These are phyloP conservation scores for Epichloe uncinata DNA, from an alignment of 2,329 filamentous ascomycete genomes.

Conservation along the genomic window DNA sequence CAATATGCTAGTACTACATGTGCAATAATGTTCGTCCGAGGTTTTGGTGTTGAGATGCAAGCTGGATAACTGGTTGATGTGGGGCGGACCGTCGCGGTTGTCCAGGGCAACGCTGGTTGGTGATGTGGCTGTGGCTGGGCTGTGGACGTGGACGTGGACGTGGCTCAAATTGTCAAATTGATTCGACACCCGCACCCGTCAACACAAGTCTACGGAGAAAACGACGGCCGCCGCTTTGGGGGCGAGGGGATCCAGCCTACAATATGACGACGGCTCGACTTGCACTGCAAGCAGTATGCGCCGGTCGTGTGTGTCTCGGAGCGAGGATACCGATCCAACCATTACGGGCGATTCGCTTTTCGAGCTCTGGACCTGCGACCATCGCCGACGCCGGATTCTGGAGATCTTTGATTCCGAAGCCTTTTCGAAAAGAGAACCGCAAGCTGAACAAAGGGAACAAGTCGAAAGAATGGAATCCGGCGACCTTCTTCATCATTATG, in stretches of 20 bases:
- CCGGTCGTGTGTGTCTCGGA: neutral
- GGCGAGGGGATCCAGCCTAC: neutral
- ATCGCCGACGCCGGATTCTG: slow-evolving; percentile 50
- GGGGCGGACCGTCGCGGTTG: slow-evolving; percentile 23
- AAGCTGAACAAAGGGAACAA: slow-evolving; percentile 25
- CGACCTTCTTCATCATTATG: slow-evolving; percentile 69
- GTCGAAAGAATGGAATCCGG: slow-evolving; percentile 62
- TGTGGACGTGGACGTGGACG: no score
- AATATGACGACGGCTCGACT: slow-evolving; percentile 8
- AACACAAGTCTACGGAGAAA: neutral
- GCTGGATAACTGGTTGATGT: neutral
- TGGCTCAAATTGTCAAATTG: neutral
- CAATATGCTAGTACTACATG: slow-evolving; percentile 5
- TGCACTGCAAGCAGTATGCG: neutral
- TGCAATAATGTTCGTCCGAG: slow-evolving; percentile 7
- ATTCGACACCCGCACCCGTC: neutral
- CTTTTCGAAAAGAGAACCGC: slow-evolving; percentile 35
- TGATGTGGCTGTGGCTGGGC: neutral
- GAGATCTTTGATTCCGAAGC: slow-evolving; percentile 56
- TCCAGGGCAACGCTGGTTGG: slow-evolving; percentile 19
- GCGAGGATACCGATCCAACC: neutral
- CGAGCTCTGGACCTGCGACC: slow-evolving; percentile 31
- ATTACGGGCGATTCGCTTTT: slow-evolving; percentile 11
- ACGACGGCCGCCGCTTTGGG: neutral
- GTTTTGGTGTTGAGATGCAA: slow-evolving; percentile 7